These are phyloP conservation scores for Rhodotorula sp. DNA, from an alignment of 1,284 basidiomycete genomes.

Conservation along the genomic window DNA sequence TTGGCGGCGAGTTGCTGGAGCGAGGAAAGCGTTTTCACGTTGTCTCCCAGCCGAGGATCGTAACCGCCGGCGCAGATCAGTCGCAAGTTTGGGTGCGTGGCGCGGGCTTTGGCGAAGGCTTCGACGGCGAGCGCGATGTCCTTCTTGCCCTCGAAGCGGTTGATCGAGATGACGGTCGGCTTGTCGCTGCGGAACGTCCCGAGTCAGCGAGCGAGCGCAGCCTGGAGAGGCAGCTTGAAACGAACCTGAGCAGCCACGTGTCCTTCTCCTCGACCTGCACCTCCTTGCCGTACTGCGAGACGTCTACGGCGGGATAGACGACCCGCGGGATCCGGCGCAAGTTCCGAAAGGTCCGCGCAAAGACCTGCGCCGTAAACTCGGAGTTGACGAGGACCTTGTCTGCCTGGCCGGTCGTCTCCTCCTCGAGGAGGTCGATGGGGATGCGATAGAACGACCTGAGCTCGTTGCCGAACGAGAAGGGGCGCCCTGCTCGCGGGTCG, in stretches of 20 bases:
- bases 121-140: slow-evolving; percentile 78
- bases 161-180: slow-evolving; percentile 82
- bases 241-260: slow-evolving; percentile 31
- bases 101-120: slow-evolving; percentile 61
- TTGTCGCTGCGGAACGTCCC: slow-evolving; percentile 55
- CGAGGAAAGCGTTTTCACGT: slow-evolving; percentile 61
- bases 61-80: slow-evolving; percentile 80
- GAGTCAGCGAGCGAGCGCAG: no score
- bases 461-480: slow-evolving; percentile 48
- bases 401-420: slow-evolving; percentile 85
- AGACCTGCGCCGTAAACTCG: slow-evolving; percentile 78
- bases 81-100: slow-evolving; percentile 50
- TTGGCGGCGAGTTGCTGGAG: slow-evolving; percentile 61
- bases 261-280: slow-evolving; percentile 15
- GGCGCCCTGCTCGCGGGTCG: slow-evolving; percentile 14
- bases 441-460: slow-evolving; percentile 75
- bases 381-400: slow-evolving; percentile 93
- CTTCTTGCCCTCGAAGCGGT: slow-evolving; percentile 96
- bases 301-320: slow-evolving; percentile 65
- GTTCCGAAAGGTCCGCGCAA: slow-evolving; percentile 70
- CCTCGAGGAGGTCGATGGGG: slow-evolving; percentile 89
- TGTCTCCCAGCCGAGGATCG: slow-evolving; percentile 68
- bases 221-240: neutral
- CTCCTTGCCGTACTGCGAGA: slow-evolving; percentile 18
- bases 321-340: slow-evolving; percentile 66